These are phyloP conservation scores for Thermochaetoides thermophila DNA, from an alignment of 495 filamentous ascomycete species.

Conservation along the genomic window DNA sequence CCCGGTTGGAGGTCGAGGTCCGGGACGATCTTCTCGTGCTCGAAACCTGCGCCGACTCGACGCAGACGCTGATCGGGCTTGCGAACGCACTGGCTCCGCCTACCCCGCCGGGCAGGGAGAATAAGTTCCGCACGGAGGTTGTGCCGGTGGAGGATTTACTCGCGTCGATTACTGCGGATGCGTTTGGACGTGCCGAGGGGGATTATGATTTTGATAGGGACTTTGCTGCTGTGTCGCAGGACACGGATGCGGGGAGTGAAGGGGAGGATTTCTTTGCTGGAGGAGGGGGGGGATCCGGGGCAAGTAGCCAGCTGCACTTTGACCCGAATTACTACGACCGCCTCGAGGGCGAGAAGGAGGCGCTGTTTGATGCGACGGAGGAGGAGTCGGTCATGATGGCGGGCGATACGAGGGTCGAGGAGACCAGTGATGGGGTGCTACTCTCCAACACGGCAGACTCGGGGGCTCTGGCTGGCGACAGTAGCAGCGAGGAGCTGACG, in stretches of 20 bases:
- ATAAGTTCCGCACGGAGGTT: conserved; percentile 77
- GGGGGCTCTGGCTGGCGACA: conserved; percentile 26
- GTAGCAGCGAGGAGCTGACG: conserved; percentile 34
- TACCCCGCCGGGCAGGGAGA: conserved; percentile 57
- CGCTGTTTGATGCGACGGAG: conserved; percentile 27
- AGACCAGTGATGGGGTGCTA: conserved; percentile 43
- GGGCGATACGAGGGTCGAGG: conserved; percentile 25
- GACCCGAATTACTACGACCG: conserved; percentile 28
- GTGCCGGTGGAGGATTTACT: conserved; percentile 78
- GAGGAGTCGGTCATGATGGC: conserved; percentile 20
- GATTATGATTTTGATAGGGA: conserved; percentile 43
- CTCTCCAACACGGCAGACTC: conserved; percentile 45
- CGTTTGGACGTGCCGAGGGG: conserved; percentile 46
- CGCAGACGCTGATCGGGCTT: conserved; percentile 74
- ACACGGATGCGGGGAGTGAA: conserved; percentile 17
- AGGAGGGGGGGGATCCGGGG: too few relatives aligned
- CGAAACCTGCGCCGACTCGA: conserved; percentile 94
- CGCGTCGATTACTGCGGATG: conserved; percentile 75
- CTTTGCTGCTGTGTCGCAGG: conserved; percentile 30
- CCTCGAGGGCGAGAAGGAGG: conserved; percentile 20
- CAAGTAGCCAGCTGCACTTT: conserved; percentile 20
- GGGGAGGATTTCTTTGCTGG: conserved; percentile 24
- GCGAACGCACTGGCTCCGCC: conserved; percentile 74
- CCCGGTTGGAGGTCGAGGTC: conserved; percentile 64
- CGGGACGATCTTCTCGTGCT: conserved; percentile 75